A percentile compares a stretch with the other conserved stretches of the same genome.
Conservation (phyloP, 1,284 basidiomycete genomes). For the Apiotrichum montevideense region DNA sequence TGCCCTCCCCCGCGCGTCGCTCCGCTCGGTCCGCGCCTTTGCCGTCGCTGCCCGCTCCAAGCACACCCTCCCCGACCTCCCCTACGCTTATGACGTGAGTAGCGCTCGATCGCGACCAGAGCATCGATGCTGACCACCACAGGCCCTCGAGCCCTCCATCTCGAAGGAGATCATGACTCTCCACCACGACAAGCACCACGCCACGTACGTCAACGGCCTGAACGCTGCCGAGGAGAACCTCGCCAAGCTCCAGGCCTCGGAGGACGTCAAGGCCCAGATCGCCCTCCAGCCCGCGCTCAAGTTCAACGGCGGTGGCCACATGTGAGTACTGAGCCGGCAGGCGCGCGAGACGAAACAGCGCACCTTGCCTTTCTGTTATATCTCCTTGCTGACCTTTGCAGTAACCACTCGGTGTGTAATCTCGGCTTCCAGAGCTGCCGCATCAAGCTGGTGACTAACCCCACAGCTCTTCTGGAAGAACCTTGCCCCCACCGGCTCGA, state of each 20-base stretch:
- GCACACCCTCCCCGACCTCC: constrained; percentile 67
- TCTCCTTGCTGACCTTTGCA: constrained; percentile 6
- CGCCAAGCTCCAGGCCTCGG: constrained; percentile 51
- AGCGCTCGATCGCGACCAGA: not conserved
- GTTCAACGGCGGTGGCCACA: constrained; percentile 81
- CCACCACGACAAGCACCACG: constrained; percentile 95
- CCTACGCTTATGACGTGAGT: constrained; percentile 81
- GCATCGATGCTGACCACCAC: too few species aligned
- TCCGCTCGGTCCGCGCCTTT: constrained; percentile 8
- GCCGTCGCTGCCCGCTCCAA: constrained; percentile 24
- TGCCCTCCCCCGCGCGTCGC: constrained; percentile 13
- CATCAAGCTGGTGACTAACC: not conserved
- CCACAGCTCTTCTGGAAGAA: constrained; percentile 97
- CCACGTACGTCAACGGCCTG: constrained; percentile 82
- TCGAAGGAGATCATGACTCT: constrained; percentile 76
- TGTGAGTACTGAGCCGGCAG: constrained; percentile 23
- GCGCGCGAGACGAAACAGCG: too few species aligned
- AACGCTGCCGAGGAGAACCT: constrained; percentile 87
- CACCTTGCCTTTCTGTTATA: too few species aligned
- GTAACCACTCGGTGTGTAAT: constrained; percentile 42
- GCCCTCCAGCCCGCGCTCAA: constrained; percentile 77
- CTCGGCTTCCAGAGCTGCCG: not conserved
- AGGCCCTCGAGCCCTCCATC: constrained; percentile 55
- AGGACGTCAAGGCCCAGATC: constrained; percentile 70
- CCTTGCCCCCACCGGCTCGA: constrained; percentile 61